These are phyloP conservation scores for Begonia peltatifolia DNA, from an alignment of 306 rosid species.

Conservation along the genomic window DNA sequence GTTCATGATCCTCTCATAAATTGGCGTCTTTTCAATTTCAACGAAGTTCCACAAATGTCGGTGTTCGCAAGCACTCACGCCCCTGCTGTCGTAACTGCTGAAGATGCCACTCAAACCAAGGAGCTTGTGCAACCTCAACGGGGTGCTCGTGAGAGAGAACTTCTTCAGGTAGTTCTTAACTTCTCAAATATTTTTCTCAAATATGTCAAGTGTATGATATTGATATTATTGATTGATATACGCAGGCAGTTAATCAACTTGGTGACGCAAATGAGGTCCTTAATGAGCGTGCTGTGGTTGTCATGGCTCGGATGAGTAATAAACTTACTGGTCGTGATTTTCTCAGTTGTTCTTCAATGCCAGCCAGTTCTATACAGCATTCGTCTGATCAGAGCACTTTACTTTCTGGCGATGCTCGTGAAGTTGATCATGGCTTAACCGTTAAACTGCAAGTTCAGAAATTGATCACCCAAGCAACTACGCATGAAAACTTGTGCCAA, in stretches of 20 bases:
- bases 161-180: slow-evolving; percentile 61
- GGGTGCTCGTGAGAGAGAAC: slow-evolving; percentile 93
- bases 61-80: slow-evolving; percentile 47
- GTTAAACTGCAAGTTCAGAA: slow-evolving; percentile 85
- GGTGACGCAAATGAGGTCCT: slow-evolving; percentile 99
- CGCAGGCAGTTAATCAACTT: slow-evolving; percentile 91
- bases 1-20: slow-evolving; percentile 97
- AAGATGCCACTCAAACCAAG: slow-evolving; percentile 53
- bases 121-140: slow-evolving; percentile 90
- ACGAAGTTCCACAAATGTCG: slow-evolving; percentile 94
- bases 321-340: slow-evolving; percentile 98
- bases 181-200: slow-evolving; percentile 1
- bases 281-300: slow-evolving; percentile 94
- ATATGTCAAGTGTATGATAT: slow-evolving; percentile 1
- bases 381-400: slow-evolving; percentile 52
- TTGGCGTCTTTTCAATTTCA: slow-evolving; percentile 99
- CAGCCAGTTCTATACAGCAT: slow-evolving; percentile 44
- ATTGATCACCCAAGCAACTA: slow-evolving; percentile 71
- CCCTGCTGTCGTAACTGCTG: slow-evolving; percentile 60
- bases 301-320: slow-evolving; percentile 92
- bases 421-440: slow-evolving; percentile 79
- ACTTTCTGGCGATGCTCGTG: slow-evolving; percentile 69
- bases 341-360: slow-evolving; percentile 44
- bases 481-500: slow-evolving; percentile 91
- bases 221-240: slow-evolving; percentile 10